Base-by-base conservation (phyloP, 805 yeast genomes). In the Yarrowia deformans region DNA sequence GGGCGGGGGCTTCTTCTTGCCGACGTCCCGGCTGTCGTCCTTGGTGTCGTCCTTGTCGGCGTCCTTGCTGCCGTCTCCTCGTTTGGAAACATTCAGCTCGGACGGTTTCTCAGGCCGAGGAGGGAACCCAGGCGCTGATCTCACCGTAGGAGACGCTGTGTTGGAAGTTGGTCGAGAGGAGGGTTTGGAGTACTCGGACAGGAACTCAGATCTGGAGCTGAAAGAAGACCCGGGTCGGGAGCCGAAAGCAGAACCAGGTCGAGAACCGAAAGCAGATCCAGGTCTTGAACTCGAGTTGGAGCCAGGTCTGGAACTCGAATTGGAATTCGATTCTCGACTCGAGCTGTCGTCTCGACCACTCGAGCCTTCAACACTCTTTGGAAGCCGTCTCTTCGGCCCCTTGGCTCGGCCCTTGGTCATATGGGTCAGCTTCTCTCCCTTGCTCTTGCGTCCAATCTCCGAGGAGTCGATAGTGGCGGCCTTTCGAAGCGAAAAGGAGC, bases 371-470 rank as follows among this genome's bases (percentile, higher is more conserved):
- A 70, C 66, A 42, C 37, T 60, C 48, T 68, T 60, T 10, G 83
- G 84, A n/a, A 77, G 72, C 64, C 80, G 75, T 69, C 84, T 72
- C 68, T 75, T 80, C 23, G 82, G 83, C 1, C 82, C 83, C 19
- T 76, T 76, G 9, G 81, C 72, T 68, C 83, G 75, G 8, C 68
- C 70, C 71, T 79, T 80, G 46, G 75, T 80, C 12, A 74, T 70
- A 58, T 78, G 81, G 2, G 60, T 73, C 50, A 79, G 70, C 19
- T 67, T 61, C 67, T 70, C 70, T 29, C 48, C 42, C 63, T 56
- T 56, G 48, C n/a, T 19, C 46, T 56, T 56, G 4, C 63, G 63
- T 10, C 63, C 63, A 23, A 70, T 39, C 34, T 35, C 56, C 12
- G 70, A 46, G 32, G 63, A 67, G 48, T 73, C 75, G 61, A 74